Evolutionary conservation across 345 rosid genomes (phyloP), one percentile per base, ranked within the genome.

Genomic region (Corymbia maculata): DNA sequence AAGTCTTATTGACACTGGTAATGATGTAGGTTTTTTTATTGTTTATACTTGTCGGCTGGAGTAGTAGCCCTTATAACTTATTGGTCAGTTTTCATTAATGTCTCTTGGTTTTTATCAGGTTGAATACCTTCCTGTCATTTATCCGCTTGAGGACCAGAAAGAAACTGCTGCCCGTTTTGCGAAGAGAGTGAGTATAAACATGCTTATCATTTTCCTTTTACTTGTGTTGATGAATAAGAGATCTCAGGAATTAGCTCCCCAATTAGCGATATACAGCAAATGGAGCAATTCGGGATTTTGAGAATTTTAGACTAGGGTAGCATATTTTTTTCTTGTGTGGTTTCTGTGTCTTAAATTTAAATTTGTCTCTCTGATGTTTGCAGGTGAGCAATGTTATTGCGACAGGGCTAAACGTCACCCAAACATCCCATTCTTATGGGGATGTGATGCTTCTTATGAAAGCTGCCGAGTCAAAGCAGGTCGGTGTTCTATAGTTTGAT

Each of bases 371-470:
- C n/a, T 28, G 49, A 49, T 50, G 22, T 79, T 85, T 91, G 91
- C 97, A 97, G 99, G 95, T 98, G 1, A 90, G 98, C 90, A 91
- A 92, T 89, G 96, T 93, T 57, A 94, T 98, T 89, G 97, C 97
- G 44, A 89, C 93, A 88, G 93, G 98, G 51, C 95, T 96, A 79
- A 98, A 98, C 92, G 99, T 94, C 88, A 93, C 93, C 52, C 98
- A 94, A 91, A 97, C 99, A 75, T 92, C 92, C 66, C 99, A 98
- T 93, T 97, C 99, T 86, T 97, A 91, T 86, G 99, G 97, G 49
- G 99, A 98, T 89, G 75, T 97, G 86, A 93, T 97, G 98, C 96
- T 98, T 87, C 94, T 95, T 45, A 90, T 85, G 90, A 93, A 88
- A 93, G 99, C 99, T 85, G 88, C 95, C 44, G 91, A 96, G 85